These are phyloP conservation scores for Fusarium mangiferae DNA, from an alignment of 2,329 filamentous ascomycete species.

Conservation along the genomic window DNA sequence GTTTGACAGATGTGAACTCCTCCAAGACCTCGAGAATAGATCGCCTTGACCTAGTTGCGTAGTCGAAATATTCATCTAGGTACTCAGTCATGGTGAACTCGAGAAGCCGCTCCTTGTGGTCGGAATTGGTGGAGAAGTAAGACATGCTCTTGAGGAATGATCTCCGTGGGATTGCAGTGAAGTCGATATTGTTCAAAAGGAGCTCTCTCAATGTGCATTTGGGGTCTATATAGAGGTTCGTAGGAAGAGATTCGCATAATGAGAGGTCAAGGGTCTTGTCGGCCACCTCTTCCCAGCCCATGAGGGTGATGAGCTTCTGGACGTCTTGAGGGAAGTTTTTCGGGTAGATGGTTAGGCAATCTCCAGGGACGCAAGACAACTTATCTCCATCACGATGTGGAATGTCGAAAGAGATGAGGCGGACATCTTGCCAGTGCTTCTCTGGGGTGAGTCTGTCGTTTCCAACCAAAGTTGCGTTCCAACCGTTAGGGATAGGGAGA, in stretches of 20 bases:
- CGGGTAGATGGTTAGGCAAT: conserved; percentile 83
- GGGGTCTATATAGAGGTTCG: conserved; percentile 51
- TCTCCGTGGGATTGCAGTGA: conserved; percentile 87
- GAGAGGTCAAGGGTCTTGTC: conserved; percentile 72
- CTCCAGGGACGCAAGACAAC: conserved; percentile 71
- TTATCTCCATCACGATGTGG: conserved; percentile 33
- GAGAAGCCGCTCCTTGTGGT: conserved; percentile 81
- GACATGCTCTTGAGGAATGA: conserved; percentile 84
- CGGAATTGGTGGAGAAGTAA: conserved; percentile 76
- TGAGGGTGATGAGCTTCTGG: conserved; percentile 78
- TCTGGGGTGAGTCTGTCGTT: conserved; percentile 80
- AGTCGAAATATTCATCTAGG: conserved; percentile 94
- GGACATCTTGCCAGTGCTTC: conserved; percentile 93
- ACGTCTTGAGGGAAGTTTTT: conserved; percentile 89
- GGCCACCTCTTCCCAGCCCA: conserved; percentile 80
- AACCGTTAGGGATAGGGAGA: conserved; percentile 67
- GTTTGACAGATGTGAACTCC: conserved; percentile 85
- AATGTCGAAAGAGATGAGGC: conserved; percentile 74
- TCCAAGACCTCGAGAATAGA: conserved; percentile 93
- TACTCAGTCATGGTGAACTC: conserved; percentile 85
- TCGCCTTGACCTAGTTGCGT: conserved; percentile 88
- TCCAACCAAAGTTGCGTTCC: conserved; percentile 66
- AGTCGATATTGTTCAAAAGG: conserved; percentile 85
- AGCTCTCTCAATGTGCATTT: conserved; percentile 76
- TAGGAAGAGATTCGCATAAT: conserved; percentile 46